Conservation (phyloP, 164 flowering plant genomes). For the Houttuynia cordata region DNA sequence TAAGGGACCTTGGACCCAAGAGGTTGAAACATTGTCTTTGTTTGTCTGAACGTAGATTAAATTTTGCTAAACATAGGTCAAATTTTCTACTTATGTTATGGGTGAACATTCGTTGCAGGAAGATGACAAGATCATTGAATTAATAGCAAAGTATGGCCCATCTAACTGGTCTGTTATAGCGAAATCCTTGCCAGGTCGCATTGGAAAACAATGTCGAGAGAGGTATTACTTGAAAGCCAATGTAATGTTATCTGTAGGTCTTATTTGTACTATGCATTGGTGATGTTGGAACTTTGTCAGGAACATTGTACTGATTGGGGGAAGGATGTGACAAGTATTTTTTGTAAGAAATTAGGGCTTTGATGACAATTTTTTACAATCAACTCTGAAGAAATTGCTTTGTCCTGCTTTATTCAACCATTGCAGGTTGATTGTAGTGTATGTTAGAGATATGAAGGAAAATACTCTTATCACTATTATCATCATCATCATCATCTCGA, state of each 20-base stretch:
- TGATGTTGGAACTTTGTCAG: no score
- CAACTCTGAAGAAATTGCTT: no score
- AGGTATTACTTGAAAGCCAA: constrained; percentile 31
- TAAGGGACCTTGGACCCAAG: constrained; percentile 97
- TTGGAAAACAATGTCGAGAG: constrained; percentile 98
- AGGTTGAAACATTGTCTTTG: constrained; percentile 31
- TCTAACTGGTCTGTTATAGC: constrained; percentile 95
- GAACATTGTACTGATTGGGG: no score
- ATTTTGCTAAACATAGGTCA: background rate
- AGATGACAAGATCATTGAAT: constrained; percentile 72
- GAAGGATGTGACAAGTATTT: no score
- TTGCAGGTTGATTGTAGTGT: no score
- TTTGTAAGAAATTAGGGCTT: no score
- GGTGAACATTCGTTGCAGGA: constrained; percentile 39
- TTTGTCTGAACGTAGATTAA: background rate
- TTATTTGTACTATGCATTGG: no score
- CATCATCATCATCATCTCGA: no score
- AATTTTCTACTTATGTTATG: background rate
- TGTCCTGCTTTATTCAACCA: no score
- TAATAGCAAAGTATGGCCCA: constrained; percentile 74
- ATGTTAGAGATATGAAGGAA: no score
- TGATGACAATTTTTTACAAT: no score
- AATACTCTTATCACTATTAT: no score
- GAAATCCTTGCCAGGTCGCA: constrained; percentile 88
- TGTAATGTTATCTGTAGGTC: background rate